Conservation (phyloP, 257 asterid species). For the Jacaranda mimosifolia region DNA sequence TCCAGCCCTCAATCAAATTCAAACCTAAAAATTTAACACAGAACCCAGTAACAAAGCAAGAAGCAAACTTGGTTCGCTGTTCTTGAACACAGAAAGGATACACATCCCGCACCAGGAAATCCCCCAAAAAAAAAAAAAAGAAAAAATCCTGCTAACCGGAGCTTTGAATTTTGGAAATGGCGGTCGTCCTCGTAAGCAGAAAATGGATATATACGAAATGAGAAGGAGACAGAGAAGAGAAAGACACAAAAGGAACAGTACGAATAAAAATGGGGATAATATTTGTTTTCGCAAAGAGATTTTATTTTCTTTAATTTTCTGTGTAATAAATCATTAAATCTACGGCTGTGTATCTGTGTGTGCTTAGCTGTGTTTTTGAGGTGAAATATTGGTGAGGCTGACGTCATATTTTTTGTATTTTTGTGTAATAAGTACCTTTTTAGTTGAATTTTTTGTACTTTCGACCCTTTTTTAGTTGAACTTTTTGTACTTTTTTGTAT, state of each 20-base stretch:
- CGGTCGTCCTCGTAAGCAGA: slow-evolving; percentile 45
- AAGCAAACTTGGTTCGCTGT: slow-evolving; percentile 32
- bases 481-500: background rate
- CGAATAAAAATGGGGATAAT: slow-evolving; percentile 35
- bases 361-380: slow-evolving; percentile 40
- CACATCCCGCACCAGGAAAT: slow-evolving; percentile 39
- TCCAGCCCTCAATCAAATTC: slow-evolving; percentile 32
- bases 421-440: background rate
- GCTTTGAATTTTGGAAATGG: slow-evolving; percentile 54
- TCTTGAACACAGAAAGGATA: slow-evolving; percentile 15
- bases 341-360: slow-evolving; percentile 36
- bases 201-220: slow-evolving; percentile 28
- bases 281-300: background rate
- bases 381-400: slow-evolving; percentile 49
- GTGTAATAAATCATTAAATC: slow-evolving; percentile 35
- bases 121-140: background rate
- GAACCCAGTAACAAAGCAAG: slow-evolving; percentile 25
- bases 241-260: slow-evolving; percentile 9
- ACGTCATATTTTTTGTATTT: slow-evolving; percentile 29
- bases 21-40: slow-evolving; percentile 11
- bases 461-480: background rate
- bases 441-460: background rate
- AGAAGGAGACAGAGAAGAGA: background rate
- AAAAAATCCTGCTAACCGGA: slow-evolving; percentile 35
- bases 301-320: slow-evolving; percentile 6